phyloP scores from a whole-genome alignment of 2,329 filamentous ascomycete species.

The Amylocarpus encephaloides region DNA sequence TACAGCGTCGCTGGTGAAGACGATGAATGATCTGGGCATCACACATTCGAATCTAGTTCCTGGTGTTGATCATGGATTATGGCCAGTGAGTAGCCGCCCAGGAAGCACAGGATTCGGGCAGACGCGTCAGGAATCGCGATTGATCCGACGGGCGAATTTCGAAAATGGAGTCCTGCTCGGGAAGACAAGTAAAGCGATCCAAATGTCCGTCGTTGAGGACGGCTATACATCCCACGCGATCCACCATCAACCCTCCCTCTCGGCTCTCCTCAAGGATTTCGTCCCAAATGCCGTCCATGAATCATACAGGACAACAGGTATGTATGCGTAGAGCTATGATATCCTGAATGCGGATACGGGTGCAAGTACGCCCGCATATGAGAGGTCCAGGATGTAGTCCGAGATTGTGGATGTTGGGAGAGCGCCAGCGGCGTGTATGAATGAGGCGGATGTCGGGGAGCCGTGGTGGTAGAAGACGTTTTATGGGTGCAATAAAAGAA shows the following conservation, averaged over 20 bases:
- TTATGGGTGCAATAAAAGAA: slow-evolving; percentile 30
- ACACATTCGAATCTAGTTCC: slow-evolving; percentile 12
- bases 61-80: slow-evolving; percentile 3
- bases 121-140: slow-evolving; percentile 30
- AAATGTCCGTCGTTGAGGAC: slow-evolving; percentile 27
- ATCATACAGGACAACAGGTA: slow-evolving; percentile 10
- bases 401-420: slow-evolving; percentile 7
- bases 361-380: slow-evolving; percentile 40
- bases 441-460: slow-evolving; percentile 43
- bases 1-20: not conserved
- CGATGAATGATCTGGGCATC: not conserved
- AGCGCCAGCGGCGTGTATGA: slow-evolving; percentile 36
- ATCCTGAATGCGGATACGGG: slow-evolving; percentile 30
- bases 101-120: not conserved
- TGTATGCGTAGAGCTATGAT: slow-evolving; percentile 14
- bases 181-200: slow-evolving; percentile 26
- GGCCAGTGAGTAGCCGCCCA: not conserved
- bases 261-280: not conserved
- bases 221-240: slow-evolving; percentile 31
- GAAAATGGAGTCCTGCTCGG: slow-evolving; percentile 23
- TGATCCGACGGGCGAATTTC: slow-evolving; percentile 37
- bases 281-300: slow-evolving; percentile 11
- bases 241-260: slow-evolving; percentile 8
- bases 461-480: slow-evolving; percentile 31
- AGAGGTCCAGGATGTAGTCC: slow-evolving; percentile 9